Conservation (phyloP, 1,139 yeast genomes). For the Yarrowia galli region DNA sequence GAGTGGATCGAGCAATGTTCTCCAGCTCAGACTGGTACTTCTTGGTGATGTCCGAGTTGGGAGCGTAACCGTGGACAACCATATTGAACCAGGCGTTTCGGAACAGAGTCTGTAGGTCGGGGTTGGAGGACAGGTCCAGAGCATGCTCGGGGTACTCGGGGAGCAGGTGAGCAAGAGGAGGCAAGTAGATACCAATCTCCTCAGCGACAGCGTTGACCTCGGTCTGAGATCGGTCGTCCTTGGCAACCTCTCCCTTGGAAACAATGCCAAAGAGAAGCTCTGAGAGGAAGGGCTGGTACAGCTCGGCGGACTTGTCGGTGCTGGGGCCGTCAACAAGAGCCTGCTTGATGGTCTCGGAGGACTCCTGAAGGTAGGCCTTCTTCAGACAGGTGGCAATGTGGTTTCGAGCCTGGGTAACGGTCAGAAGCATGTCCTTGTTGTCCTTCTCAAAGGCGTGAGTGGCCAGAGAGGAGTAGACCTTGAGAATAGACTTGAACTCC, state of each 20-base stretch:
- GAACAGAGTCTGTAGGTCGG: conserved; percentile 63
- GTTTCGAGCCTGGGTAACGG: conserved; percentile 42
- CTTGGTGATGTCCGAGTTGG: conserved; percentile 63
- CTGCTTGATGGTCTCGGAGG: conserved; percentile 40
- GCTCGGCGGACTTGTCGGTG: conserved; percentile 47
- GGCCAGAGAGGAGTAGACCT: conserved; percentile 51
- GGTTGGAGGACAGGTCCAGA: conserved; percentile 54
- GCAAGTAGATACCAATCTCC: conserved; percentile 70
- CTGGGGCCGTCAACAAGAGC: conserved; percentile 55
- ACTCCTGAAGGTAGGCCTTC: conserved; percentile 31
- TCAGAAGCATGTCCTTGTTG: conserved; percentile 46
- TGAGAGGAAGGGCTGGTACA: conserved; percentile 65
- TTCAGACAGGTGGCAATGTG: conserved; percentile 32
- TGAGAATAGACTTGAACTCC: conserved; percentile 63
- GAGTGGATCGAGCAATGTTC: conserved; percentile 84
- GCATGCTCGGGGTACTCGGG: conserved; percentile 63
- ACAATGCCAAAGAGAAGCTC: conserved; percentile 73
- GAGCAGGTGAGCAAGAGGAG: conserved; percentile 76
- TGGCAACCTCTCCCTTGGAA: conserved; percentile 82
- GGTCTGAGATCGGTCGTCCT: conserved; percentile 74
- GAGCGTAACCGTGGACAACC: conserved; percentile 87
- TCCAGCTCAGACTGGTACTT: conserved; percentile 60
- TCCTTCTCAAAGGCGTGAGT: conserved; percentile 44
- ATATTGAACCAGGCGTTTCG: conserved; percentile 94
- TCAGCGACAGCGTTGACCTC: conserved; percentile 81